These are phyloP conservation scores for Acaromyces ingoldii DNA, from an alignment of 1,284 basidiomycete species.

Conservation along the genomic window DNA sequence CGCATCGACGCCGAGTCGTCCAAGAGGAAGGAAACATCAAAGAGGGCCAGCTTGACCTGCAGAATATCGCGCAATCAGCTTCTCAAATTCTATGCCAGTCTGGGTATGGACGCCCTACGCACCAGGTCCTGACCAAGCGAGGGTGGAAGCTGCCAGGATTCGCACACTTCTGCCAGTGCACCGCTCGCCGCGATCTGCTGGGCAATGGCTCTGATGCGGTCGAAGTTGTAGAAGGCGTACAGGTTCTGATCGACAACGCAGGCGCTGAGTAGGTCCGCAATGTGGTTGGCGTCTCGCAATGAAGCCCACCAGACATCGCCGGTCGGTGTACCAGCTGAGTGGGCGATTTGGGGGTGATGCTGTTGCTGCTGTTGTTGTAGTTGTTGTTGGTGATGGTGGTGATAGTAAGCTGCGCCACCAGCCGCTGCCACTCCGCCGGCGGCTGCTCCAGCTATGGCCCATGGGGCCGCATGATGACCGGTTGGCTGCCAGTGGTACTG, in stretches of 20 bases:
- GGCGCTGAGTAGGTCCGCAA: slow-evolving; percentile 30
- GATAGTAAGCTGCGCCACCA: slow-evolving; percentile 18
- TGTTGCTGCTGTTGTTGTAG: not conserved
- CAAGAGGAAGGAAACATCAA: slow-evolving; percentile 40
- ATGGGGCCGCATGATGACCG: not conserved
- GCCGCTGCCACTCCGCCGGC: slow-evolving; percentile 26
- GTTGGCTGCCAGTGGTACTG: slow-evolving; percentile 1
- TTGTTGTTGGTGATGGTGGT: slow-evolving; percentile 13
- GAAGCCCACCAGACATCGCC: slow-evolving; percentile 21
- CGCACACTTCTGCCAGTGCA: slow-evolving; percentile 23
- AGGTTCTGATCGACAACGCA: slow-evolving; percentile 39
- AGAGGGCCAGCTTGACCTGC: slow-evolving; percentile 40
- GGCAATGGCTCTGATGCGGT: slow-evolving; percentile 23
- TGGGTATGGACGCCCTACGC: too few relatives aligned
- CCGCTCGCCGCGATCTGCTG: slow-evolving; percentile 28
- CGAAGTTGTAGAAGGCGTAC: slow-evolving; percentile 39
- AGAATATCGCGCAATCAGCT: too few relatives aligned
- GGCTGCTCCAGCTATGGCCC: slow-evolving; percentile 18
- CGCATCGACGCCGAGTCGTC: slow-evolving; percentile 38
- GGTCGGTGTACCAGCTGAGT: slow-evolving; percentile 5
- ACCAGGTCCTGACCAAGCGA: slow-evolving; percentile 35
- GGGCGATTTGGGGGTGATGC: not conserved
- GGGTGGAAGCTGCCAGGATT: slow-evolving; percentile 41
- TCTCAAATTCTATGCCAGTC: too few relatives aligned
- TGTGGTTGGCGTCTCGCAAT: slow-evolving; percentile 28